These are phyloP conservation scores for Corymbia maculata DNA, from an alignment of 345 rosid genomes.

Conservation along the genomic window DNA sequence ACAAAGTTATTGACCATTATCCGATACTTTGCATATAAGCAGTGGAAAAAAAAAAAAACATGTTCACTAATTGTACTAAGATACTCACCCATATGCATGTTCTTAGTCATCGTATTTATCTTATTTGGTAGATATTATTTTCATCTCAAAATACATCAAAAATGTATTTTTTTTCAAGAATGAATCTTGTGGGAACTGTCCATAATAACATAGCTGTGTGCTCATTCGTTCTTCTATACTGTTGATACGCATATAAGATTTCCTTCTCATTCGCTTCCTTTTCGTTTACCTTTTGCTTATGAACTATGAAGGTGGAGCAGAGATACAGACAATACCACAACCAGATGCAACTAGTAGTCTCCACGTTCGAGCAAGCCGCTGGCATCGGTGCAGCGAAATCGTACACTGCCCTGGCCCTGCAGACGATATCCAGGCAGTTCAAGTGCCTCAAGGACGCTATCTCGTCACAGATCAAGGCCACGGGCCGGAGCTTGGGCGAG, in stretches of 20 bases:
- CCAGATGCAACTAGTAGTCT: constrained; percentile 49
- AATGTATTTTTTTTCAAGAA: not conserved
- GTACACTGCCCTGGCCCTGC: constrained; percentile 56
- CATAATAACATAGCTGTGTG: not conserved
- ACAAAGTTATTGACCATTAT: not conserved
- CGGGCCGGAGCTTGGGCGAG: constrained; percentile 51
- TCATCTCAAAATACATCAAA: not conserved
- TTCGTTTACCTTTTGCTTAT: not conserved
- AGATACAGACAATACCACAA: constrained; percentile 61
- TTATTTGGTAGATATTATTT: not conserved
- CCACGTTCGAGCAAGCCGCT: constrained; percentile 57
- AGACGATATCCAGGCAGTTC: constrained; percentile 70
- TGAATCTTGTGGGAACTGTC: not conserved
- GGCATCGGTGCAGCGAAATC: constrained; percentile 56
- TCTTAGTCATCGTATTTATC: not conserved
- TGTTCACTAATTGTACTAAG: not conserved
- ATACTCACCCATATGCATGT: not conserved
- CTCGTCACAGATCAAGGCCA: constrained; percentile 38
- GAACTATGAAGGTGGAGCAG: constrained; percentile 43
- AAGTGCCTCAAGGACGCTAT: constrained; percentile 61
- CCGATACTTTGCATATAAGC: not conserved
- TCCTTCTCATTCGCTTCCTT: not conserved
- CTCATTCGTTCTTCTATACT: not conserved
- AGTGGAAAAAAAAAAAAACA: not conserved
- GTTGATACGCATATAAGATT: not conserved